A percentile compares a stretch with the other conserved stretches of the same genome.
These are phyloP conservation scores for Clarkia xantiana DNA, from an alignment of 345 rosid genomes.

Conservation along the genomic window DNA sequence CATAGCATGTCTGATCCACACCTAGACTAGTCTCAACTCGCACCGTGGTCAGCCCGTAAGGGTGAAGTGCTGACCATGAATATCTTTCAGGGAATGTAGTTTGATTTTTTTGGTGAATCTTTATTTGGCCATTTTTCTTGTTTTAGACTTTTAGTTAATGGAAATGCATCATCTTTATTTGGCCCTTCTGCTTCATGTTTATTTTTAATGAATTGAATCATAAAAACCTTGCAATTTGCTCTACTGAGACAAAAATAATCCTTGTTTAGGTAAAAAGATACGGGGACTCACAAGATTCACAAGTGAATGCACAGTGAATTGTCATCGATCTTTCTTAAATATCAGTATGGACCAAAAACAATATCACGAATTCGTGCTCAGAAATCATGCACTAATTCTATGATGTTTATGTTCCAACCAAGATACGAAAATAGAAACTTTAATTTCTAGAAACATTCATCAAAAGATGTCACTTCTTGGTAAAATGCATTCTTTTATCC, in stretches of 20 bases:
- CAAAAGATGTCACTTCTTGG: background rate
- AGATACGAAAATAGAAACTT: conserved; percentile 23
- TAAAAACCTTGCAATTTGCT: background rate
- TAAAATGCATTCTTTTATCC: conserved; percentile 9
- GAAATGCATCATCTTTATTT: background rate
- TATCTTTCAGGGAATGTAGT: too few relatives aligned
- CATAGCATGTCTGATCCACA: too few relatives aligned
- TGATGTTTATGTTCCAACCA: conserved; percentile 78
- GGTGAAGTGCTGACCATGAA: too few relatives aligned
- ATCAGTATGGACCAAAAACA: conserved; percentile 53
- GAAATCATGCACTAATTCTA: conserved; percentile 82
- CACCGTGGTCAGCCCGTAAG: too few relatives aligned
- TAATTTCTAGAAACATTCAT: background rate
- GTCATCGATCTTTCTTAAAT: conserved; percentile 47
- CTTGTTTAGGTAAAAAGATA: conserved; percentile 51
- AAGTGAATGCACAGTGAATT: conserved; percentile 69
- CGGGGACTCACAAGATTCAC: conserved; percentile 84
- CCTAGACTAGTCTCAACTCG: too few relatives aligned
- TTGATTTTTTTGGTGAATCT: background rate
- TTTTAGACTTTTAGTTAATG: background rate
- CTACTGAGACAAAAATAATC: background rate
- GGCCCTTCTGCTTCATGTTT: background rate
- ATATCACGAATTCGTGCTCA: conserved; percentile 73
- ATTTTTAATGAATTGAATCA: background rate
- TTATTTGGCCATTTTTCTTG: background rate